A percentile compares a stretch with the other conserved stretches of the same genome.
These are phyloP conservation scores for Suillus ampliporus DNA, from an alignment of 768 basidiomycete species.

Conservation along the genomic window DNA sequence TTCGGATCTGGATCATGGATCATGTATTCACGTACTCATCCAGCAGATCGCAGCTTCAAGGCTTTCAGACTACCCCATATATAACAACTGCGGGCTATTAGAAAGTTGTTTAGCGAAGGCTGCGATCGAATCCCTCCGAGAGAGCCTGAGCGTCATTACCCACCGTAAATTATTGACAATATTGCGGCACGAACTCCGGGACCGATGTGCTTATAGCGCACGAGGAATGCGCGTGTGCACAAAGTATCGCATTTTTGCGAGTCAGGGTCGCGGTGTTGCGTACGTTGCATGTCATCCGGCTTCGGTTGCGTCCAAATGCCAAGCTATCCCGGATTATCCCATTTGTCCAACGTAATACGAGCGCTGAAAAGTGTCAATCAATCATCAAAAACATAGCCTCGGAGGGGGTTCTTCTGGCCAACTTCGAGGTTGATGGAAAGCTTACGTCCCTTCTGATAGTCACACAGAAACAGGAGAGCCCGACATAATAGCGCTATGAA, in stretches of 20 bases:
- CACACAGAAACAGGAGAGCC: background rate
- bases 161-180: background rate
- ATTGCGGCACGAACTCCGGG: background rate
- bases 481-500: background rate
- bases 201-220: background rate
- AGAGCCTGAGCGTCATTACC: background rate
- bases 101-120: background rate
- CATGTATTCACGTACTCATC: background rate
- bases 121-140: background rate
- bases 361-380: background rate
- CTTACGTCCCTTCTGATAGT: constrained; percentile 1
- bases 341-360: constrained; percentile 6
- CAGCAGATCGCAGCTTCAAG: background rate
- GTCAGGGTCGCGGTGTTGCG: background rate
- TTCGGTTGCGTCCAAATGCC: background rate
- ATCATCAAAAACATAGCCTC: background rate
- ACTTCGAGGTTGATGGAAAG: background rate
- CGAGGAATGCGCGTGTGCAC: background rate
- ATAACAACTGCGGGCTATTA: background rate
- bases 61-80: background rate
- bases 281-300: background rate
- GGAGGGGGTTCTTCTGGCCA: background rate
- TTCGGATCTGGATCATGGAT: background rate
- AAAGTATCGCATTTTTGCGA: background rate
- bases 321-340: background rate